A percentile compares a stretch with the other conserved stretches of the same genome.
These are phyloP conservation scores for Verruconis gallopava DNA, from an alignment of 2,329 filamentous ascomycete genomes.

Conservation along the genomic window DNA sequence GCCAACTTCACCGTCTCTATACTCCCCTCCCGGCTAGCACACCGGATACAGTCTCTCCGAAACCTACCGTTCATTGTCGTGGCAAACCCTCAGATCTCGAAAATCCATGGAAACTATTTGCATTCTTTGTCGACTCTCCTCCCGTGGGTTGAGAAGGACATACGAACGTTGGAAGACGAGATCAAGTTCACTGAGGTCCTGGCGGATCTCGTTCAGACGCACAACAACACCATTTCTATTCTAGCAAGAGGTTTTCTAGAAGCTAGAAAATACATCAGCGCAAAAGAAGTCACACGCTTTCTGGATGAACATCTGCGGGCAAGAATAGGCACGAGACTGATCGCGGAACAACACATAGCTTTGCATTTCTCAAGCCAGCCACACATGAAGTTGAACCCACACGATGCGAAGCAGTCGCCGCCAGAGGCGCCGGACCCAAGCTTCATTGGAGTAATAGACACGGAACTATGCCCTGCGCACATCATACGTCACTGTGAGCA, in stretches of 20 bases:
- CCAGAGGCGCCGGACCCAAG: constrained; percentile 32
- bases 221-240: constrained; percentile 86
- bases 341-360: constrained; percentile 94
- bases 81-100: constrained; percentile 87
- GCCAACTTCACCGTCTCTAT: constrained; percentile 93
- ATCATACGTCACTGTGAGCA: constrained; percentile 76
- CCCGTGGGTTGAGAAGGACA: constrained; percentile 62
- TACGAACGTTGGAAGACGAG: constrained; percentile 73
- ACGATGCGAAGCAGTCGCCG: constrained; percentile 4
- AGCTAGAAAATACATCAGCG: constrained; percentile 77
- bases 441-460: constrained; percentile 94
- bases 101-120: constrained; percentile 92
- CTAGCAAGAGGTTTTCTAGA: constrained; percentile 88
- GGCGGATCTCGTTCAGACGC: constrained; percentile 87
- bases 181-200: constrained; percentile 84
- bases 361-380: constrained; percentile 66
- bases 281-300: constrained; percentile 74
- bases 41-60: constrained; percentile 82
- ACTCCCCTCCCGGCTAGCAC: constrained; percentile 80
- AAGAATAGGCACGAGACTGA: constrained; percentile 82
- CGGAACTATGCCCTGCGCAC: constrained; percentile 64
- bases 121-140: constrained; percentile 85
- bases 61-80: constrained; percentile 97
- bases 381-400: constrained; percentile 41
- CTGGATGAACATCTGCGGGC: constrained; percentile 89